Evolutionary conservation across 805 yeast genomes (phyloP).

Genomic region (Candida ipomoeae): DNA sequence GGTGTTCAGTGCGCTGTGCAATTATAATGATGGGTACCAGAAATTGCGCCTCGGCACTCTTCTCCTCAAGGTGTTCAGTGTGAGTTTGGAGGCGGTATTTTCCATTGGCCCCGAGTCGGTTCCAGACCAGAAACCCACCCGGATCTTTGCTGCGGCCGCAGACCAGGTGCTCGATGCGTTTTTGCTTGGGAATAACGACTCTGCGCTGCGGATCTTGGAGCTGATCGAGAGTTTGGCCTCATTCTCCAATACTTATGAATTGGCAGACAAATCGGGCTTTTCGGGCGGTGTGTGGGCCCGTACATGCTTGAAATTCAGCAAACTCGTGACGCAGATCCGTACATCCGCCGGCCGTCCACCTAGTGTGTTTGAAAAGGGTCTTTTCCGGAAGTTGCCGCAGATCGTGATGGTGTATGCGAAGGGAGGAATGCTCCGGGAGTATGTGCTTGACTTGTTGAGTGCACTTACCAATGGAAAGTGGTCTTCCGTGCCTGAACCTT

Average conservation of each 20-base stretch:
- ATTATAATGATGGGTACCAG: constrained; percentile 53
- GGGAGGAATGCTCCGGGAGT: constrained; percentile 44
- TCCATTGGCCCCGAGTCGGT: constrained; percentile 45
- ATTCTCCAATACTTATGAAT: constrained; percentile 31
- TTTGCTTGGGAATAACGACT: constrained; percentile 45
- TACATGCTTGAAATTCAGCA: constrained; percentile 52
- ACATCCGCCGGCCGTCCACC: constrained; percentile 43
- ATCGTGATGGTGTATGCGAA: constrained; percentile 57
- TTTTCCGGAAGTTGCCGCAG: constrained; percentile 53
- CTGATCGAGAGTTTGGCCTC: constrained; percentile 46
- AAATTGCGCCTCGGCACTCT: constrained; percentile 57
- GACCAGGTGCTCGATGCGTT: constrained; percentile 51
- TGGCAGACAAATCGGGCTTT: constrained; percentile 42
- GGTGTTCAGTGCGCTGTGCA: constrained; percentile 71
- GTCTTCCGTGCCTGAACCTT: constrained; percentile 57
- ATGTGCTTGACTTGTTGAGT: constrained; percentile 53
- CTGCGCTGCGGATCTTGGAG: constrained; percentile 50
- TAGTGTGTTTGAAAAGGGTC: constrained; percentile 59
- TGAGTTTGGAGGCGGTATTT: constrained; percentile 50
- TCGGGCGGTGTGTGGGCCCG: constrained; percentile 49
- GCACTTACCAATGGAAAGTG: constrained; percentile 53
- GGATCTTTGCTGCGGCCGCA: constrained; percentile 50
- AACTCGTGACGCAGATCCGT: constrained; percentile 54
- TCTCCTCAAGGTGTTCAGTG: constrained; percentile 51
- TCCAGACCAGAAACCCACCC: constrained; percentile 36